Conservation (phyloP, 495 filamentous ascomycete genomes). For the Pseudevernia furfuracea region DNA sequence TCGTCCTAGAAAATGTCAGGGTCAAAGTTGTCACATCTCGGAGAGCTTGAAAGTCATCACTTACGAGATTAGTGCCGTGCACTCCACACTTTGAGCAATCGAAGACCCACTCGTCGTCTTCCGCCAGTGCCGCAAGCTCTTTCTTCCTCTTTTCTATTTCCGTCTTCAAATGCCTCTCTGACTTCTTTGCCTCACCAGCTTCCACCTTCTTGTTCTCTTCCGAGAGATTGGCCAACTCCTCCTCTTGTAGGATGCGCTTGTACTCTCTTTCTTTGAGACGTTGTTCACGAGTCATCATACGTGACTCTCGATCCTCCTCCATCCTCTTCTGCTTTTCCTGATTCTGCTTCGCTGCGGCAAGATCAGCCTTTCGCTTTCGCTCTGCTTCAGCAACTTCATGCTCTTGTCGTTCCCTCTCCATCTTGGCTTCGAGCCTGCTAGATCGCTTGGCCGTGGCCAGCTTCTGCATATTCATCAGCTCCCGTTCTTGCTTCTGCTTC, state of each 20-base stretch:
- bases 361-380: slow-evolving; percentile 56
- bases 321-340: slow-evolving; percentile 59
- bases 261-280: slow-evolving; percentile 75
- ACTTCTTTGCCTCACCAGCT: slow-evolving; percentile 56
- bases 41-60: slow-evolving; percentile 19
- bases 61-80: slow-evolving; percentile 70
- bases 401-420: slow-evolving; percentile 66
- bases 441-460: slow-evolving; percentile 91
- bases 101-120: slow-evolving; percentile 88
- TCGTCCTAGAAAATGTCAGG: slow-evolving; percentile 54
- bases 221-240: slow-evolving; percentile 68
- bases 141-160: slow-evolving; percentile 69
- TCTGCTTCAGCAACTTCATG: slow-evolving; percentile 66
- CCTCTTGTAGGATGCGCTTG: slow-evolving; percentile 72
- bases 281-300: slow-evolving; percentile 77
- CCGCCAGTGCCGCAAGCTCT: slow-evolving; percentile 61
- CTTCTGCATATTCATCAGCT: slow-evolving; percentile 69
- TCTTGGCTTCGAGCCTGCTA: slow-evolving; percentile 72
- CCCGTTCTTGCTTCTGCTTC: slow-evolving; percentile 63
- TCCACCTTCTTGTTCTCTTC: slow-evolving; percentile 65
- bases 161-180: slow-evolving; percentile 68
- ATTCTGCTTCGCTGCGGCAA: slow-evolving; percentile 58
- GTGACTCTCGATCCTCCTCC: slow-evolving; percentile 70
- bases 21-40: neutral
- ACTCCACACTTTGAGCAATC: slow-evolving; percentile 83